phyloP scores from a whole-genome alignment of 140 eudicot species.

The Bidens hawaiensis region DNA sequence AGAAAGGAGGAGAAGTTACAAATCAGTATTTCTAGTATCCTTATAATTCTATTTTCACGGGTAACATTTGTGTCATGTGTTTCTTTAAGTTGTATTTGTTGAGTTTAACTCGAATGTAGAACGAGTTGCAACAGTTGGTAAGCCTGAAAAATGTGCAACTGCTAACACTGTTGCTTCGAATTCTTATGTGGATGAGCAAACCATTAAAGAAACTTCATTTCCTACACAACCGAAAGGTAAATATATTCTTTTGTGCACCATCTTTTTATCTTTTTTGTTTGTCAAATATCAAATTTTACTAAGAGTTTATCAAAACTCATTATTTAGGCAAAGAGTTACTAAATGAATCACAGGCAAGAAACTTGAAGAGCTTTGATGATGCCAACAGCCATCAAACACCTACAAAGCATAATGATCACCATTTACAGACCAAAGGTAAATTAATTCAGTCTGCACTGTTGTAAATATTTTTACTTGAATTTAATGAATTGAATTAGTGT shows the following conservation, averaged over 20 bases:
- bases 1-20: constrained; percentile 64
- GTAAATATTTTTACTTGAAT: background rate
- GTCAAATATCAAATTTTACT: background rate
- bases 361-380: constrained; percentile 21
- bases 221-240: constrained; percentile 38
- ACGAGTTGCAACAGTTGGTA: constrained; percentile 31
- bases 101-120: constrained; percentile 41
- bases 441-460: background rate
- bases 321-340: constrained; percentile 30
- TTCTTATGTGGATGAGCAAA: constrained; percentile 28
- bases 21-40: constrained; percentile 53
- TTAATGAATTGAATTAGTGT: too few relatives aligned
- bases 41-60: constrained; percentile 10
- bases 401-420: constrained; percentile 15
- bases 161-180: constrained; percentile 29
- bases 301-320: background rate
- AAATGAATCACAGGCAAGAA: constrained; percentile 26
- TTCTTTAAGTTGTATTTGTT: background rate
- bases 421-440: constrained; percentile 24
- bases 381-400: constrained; percentile 20
- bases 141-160: constrained; percentile 23
- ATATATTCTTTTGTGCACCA: constrained; percentile 3
- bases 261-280: background rate
- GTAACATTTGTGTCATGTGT: background rate
- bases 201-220: constrained; percentile 20